These are phyloP conservation scores for Scytalidium lignicola DNA, from an alignment of 2,329 filamentous ascomycete genomes.

Conservation along the genomic window DNA sequence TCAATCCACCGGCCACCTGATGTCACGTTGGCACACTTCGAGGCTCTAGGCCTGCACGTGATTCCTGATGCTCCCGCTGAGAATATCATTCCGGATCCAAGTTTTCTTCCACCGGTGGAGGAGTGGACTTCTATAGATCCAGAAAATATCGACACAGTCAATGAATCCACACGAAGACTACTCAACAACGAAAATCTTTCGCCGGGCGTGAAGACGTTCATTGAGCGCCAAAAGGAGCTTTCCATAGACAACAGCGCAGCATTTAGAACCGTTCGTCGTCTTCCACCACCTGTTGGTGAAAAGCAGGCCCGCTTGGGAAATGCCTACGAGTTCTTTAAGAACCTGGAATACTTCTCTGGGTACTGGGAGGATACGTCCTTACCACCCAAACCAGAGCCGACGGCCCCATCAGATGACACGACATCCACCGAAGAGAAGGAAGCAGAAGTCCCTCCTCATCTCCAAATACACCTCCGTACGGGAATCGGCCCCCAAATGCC, in stretches of 20 bases:
- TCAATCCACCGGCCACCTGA: conserved; percentile 48
- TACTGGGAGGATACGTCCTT: conserved; percentile 59
- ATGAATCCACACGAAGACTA: conserved; percentile 41
- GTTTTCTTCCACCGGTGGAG: conserved; percentile 44
- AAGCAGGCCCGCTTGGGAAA: conserved; percentile 53
- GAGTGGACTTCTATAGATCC: conserved; percentile 39
- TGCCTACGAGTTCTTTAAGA: conserved; percentile 61
- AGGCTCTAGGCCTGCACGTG: conserved; percentile 53
- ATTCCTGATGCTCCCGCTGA: conserved; percentile 42
- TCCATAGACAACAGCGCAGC: conserved; percentile 51
- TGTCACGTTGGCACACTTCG: conserved; percentile 44
- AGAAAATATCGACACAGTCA: conserved; percentile 31
- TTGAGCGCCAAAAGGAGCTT: conserved; percentile 54
- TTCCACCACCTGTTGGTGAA: conserved; percentile 49
- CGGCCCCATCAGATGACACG: conserved; percentile 2
- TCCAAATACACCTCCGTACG: conserved; percentile 37
- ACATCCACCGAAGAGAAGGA: conserved; percentile 7
- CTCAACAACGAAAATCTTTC: conserved; percentile 50
- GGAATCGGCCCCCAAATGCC: conserved; percentile 52
- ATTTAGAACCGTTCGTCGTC: conserved; percentile 55
- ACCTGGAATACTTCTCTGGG: conserved; percentile 51
- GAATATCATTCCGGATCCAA: conserved; percentile 49
- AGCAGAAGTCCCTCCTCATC: conserved; percentile 11
- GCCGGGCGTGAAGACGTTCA: conserved; percentile 52
- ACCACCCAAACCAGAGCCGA: conserved; percentile 14